Evolutionary conservation across 2,329 filamentous ascomycete genomes (phyloP).

Genomic region (Scytalidium sp.): DNA sequence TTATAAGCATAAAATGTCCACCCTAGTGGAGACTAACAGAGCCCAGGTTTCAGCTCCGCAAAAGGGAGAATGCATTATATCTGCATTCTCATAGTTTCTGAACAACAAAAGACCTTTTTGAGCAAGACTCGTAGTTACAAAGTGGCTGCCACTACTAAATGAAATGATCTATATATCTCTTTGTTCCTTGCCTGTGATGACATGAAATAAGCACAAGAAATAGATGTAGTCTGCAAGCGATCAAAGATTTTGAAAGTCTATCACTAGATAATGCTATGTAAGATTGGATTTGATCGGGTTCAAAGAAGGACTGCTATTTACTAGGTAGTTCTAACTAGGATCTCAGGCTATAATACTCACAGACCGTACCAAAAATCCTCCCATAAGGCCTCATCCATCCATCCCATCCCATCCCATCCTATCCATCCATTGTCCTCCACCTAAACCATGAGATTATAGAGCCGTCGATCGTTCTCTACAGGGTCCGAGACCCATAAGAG

Average conservation of each 20-base stretch:
- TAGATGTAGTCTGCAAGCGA: too few relatives aligned
- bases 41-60: too few relatives aligned
- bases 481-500: neutral
- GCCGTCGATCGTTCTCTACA: neutral
- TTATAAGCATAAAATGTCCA: neutral
- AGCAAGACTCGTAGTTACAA: too few relatives aligned
- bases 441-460: neutral
- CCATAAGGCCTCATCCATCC: neutral
- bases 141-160: too few relatives aligned
- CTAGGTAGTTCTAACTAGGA: slow-evolving; percentile 27
- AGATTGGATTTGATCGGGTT: slow-evolving; percentile 7
- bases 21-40: neutral
- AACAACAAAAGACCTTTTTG: too few relatives aligned
- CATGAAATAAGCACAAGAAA: too few relatives aligned
- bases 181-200: too few relatives aligned
- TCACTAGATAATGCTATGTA: neutral
- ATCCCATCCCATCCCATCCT: too few relatives aligned
- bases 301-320: slow-evolving; percentile 30
- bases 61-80: too few relatives aligned
- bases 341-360: slow-evolving; percentile 14
- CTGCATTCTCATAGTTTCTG: too few relatives aligned
- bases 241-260: neutral
- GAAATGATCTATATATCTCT: too few relatives aligned
- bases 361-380: neutral
- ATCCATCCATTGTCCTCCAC: neutral